Evolutionary conservation across 768 basidiomycete species (phyloP), one percentile per base, ranked within the genome.

Genomic region (Naganishia vishniacii): DNA sequence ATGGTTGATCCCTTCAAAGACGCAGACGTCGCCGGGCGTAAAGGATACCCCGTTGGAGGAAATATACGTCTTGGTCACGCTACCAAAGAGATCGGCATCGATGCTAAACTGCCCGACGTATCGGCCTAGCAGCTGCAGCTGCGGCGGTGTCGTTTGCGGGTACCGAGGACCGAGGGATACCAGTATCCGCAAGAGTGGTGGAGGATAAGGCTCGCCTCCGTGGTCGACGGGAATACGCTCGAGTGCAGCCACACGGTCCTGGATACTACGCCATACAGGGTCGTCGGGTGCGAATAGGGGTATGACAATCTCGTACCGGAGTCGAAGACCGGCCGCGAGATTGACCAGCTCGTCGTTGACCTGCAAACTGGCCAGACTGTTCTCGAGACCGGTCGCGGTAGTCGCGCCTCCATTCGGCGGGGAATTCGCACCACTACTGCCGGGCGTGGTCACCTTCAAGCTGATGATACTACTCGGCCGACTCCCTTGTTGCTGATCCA

Each of bases 1-100:
- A 59, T 77, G 69, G 16, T 72, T 70, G 0, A 77, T 59, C 28
- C 77, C 77, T 48, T 78, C 77, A 61, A 77, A 78, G 1, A 78
- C 76, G 53, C 75, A 76, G 1, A 76, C 75, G 47, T 77, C 74
- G 18, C 75, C 76, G n/a, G 72, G 66, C 1, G 45, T 64, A 61
- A 76, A 78, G 2, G 72, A 56, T 18, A 75, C 70, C 1, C 76
- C 77, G 40, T 69, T 66, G 12, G 71, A 70, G 1, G 75, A 69
- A 56, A 78, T 72, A 67, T 75, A 78, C 25, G 75, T 76, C 25
- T 75, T 70, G 1, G 74, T 76, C 15, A 77, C 70, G 34, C 72
- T 72, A 12, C 77, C 77, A 61, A 78, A 79, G 6, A 79, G 63
- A 0, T 67, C 72, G 16, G 71, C 67, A 66, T 78, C 78, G 12